A percentile compares a stretch with the other conserved stretches of the same genome.
phyloP scores from a whole-genome alignment of 2,329 filamentous ascomycete species.

The Gaeumannomyces sp. region DNA sequence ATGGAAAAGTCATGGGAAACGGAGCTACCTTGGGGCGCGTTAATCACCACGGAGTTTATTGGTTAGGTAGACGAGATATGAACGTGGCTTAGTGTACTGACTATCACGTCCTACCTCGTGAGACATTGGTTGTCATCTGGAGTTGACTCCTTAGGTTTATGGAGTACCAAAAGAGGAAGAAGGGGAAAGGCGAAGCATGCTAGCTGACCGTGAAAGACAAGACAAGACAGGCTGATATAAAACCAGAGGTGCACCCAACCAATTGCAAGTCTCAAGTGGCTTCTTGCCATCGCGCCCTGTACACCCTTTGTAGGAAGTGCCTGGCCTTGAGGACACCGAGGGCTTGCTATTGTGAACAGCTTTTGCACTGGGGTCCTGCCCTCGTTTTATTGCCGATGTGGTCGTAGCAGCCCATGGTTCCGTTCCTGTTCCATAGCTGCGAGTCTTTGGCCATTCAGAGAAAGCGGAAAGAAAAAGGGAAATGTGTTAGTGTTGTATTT shows the following conservation, averaged over 20 bases:
- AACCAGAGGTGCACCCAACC: not conserved
- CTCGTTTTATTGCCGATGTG: slow-evolving; percentile 30
- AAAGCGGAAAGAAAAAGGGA: not conserved
- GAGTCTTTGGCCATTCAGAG: slow-evolving; percentile 21
- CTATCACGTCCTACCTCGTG: not conserved
- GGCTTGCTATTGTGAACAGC: not conserved
- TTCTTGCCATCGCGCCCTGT: not conserved
- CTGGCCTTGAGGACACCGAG: not conserved
- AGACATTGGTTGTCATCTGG: not conserved
- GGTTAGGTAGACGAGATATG: slow-evolving; percentile 35
- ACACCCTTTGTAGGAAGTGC: not conserved
- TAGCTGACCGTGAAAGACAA: not conserved
- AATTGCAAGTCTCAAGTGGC: not conserved
- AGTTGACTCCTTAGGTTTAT: not conserved
- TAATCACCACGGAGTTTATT: slow-evolving; percentile 63
- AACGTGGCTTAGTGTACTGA: not conserved
- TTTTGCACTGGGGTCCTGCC: not conserved
- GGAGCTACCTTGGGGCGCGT: slow-evolving; percentile 61
- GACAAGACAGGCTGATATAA: not conserved
- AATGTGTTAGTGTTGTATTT: not conserved
- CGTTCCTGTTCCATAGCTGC: slow-evolving; percentile 30
- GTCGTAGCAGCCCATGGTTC: slow-evolving; percentile 31
- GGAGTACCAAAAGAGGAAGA: not conserved
- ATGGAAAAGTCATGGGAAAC: slow-evolving; percentile 67
- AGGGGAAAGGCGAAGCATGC: not conserved